Base-by-base conservation (phyloP, 176 grass and related monocot genomes). In the Cenchrus purpureus region DNA sequence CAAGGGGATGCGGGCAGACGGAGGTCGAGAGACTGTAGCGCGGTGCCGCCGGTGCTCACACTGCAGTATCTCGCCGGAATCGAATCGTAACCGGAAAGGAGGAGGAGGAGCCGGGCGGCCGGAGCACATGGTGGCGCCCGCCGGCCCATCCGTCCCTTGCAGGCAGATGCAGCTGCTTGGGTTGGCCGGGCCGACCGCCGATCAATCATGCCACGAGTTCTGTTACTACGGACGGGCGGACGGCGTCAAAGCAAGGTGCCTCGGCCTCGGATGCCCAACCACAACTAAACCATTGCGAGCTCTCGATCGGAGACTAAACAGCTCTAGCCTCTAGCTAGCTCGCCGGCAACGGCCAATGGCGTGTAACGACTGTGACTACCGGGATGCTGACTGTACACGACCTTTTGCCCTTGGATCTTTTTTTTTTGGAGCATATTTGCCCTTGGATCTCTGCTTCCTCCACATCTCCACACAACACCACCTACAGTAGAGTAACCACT, bases 101-200 rank as follows among this genome's bases (percentile, higher is more conserved):
- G 45, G 25, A 25, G 25, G 25, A 25, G 25, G 25, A 25, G 25
- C 25, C 25, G 25, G 25, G 25, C 25, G 25, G 49, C 1, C 11
- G 64, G 50, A 45, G 28, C 84, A 80, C 84, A 44, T 80, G 84
- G 68, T 74, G 77, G 77, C 46, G 76, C 46, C 72, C 44, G 37
- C 37, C 34, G 3, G 34, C 34, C 44, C 44, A 7, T 7, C 44
- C 34, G 34, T 4, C 28, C 25, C 10, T 51, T 12, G 4, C 29
- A 13, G 14, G 12, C 51, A 13, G 37, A 5, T 55, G 53, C 53
- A 17, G 14, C 53, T 55, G 37, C 37, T 40, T 40, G 37, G 37
- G 37, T 40, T 40, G 4, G 3, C 25, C 8, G 14, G 53, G 53
- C 14, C 53, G 52, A 75, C 73, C 50, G 53, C 51, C 15, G 73